These are phyloP conservation scores for Trichoderma breve DNA, from an alignment of 2,329 filamentous ascomycete genomes.

Conservation along the genomic window DNA sequence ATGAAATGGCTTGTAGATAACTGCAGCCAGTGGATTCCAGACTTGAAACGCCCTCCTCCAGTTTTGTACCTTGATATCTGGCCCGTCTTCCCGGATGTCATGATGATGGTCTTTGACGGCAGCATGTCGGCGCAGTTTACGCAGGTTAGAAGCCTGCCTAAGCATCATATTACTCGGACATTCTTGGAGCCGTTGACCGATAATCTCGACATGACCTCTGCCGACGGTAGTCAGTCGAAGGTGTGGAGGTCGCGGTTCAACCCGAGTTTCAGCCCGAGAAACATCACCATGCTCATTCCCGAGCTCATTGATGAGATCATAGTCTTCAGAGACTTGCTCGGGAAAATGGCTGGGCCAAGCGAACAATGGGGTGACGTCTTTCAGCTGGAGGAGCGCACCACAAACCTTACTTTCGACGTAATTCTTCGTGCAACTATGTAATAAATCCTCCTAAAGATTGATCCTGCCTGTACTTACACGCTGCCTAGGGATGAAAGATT, in stretches of 20 bases:
- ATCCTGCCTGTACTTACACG: not conserved
- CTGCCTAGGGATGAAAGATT: not conserved
- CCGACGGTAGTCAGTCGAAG: not conserved
- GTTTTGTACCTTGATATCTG: not conserved
- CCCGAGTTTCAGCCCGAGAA: slow-evolving; percentile 1
- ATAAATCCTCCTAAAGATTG: not conserved
- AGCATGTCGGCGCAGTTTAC: not conserved
- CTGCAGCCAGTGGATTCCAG: not conserved
- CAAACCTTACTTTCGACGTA: not conserved
- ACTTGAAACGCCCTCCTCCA: not conserved
- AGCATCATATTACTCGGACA: not conserved
- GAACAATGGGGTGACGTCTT: not conserved
- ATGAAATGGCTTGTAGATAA: slow-evolving; percentile 3
- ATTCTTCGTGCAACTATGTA: not conserved
- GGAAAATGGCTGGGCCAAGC: not conserved
- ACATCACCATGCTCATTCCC: slow-evolving; percentile 2
- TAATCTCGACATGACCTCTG: not conserved
- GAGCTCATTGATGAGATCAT: not conserved
- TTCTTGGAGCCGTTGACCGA: not conserved
- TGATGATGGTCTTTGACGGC: not conserved
- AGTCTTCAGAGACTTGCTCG: not conserved
- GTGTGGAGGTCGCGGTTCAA: slow-evolving; percentile 33
- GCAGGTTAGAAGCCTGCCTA: not conserved
- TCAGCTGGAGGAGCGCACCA: not conserved
- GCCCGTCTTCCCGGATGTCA: not conserved